These are phyloP conservation scores for Cryphonectria nitschkei DNA, from an alignment of 2,329 filamentous ascomycete species.

Conservation along the genomic window DNA sequence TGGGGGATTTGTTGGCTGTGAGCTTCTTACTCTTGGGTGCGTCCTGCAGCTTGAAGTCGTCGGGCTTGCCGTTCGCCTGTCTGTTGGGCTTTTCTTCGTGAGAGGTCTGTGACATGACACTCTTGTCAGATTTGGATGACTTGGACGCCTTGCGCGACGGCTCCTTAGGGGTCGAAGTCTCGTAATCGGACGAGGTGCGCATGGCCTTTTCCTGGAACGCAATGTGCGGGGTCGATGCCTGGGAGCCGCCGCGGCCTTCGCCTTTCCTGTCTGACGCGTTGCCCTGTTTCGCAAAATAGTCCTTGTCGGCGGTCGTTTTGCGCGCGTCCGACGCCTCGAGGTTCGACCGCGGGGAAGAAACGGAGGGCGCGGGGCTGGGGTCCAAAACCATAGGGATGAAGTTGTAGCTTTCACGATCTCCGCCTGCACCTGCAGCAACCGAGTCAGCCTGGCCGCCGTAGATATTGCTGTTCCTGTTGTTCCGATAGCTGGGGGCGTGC, in stretches of 20 bases:
- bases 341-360: slow-evolving; percentile 56
- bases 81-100: slow-evolving; percentile 47
- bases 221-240: slow-evolving; percentile 78
- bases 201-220: slow-evolving; percentile 86
- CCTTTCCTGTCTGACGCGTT: slow-evolving; percentile 47
- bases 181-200: slow-evolving; percentile 63
- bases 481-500: slow-evolving; percentile 76
- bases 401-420: slow-evolving; percentile 58
- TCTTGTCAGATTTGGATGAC: slow-evolving; percentile 43
- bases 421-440: slow-evolving; percentile 38
- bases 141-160: slow-evolving; percentile 54
- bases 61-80: slow-evolving; percentile 45
- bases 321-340: slow-evolving; percentile 52
- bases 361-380: slow-evolving; percentile 62
- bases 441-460: slow-evolving; percentile 47
- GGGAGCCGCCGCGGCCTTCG: slow-evolving; percentile 43
- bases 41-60: slow-evolving; percentile 80
- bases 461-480: slow-evolving; percentile 73
- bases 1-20: slow-evolving; percentile 47
- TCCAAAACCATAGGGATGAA: slow-evolving; percentile 78
- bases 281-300: slow-evolving; percentile 61
- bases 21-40: slow-evolving; percentile 68
- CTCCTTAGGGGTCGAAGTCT: slow-evolving; percentile 56
- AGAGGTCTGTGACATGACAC: slow-evolving; percentile 37
- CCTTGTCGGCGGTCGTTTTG: slow-evolving; percentile 55